phyloP scores from a whole-genome alignment of 345 rosid genomes.

The Murraya koenigii region DNA sequence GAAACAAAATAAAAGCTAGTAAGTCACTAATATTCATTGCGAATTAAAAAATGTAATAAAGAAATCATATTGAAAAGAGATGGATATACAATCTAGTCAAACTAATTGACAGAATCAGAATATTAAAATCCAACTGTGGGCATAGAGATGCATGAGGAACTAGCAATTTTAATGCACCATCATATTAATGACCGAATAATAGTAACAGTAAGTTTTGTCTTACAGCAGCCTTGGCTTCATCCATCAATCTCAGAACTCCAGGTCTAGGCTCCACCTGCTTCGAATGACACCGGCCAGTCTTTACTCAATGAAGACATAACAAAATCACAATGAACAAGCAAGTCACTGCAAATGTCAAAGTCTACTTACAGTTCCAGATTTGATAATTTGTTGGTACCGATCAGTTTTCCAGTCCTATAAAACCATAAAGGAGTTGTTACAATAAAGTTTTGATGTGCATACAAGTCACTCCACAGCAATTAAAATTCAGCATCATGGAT shows the following conservation, averaged over 20 bases:
- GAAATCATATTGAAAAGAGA: neutral
- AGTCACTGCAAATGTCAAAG: neutral
- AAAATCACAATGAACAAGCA: neutral
- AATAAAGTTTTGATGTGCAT: neutral
- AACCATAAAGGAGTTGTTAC: neutral
- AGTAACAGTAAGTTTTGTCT: constrained; percentile 20
- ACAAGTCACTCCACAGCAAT: neutral
- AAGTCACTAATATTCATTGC: neutral
- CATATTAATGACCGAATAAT: neutral
- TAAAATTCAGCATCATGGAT: neutral
- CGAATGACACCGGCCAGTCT: constrained; percentile 11
- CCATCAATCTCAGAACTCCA: constrained; percentile 91
- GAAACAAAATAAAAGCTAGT: neutral
- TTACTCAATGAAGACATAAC: neutral
- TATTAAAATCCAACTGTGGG: neutral
- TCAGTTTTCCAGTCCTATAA: constrained; percentile 96
- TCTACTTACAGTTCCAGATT: constrained; percentile 83
- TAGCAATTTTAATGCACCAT: neutral
- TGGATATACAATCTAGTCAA: neutral
- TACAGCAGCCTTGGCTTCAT: constrained; percentile 90
- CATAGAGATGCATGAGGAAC: neutral
- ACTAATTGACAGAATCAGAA: neutral
- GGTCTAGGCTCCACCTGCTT: constrained; percentile 85
- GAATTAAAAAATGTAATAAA: neutral
- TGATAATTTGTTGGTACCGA: constrained; percentile 87